Conservation (phyloP, 352 stramenopile genomes). For the Hyaloperonospora arabidopsidis region DNA sequence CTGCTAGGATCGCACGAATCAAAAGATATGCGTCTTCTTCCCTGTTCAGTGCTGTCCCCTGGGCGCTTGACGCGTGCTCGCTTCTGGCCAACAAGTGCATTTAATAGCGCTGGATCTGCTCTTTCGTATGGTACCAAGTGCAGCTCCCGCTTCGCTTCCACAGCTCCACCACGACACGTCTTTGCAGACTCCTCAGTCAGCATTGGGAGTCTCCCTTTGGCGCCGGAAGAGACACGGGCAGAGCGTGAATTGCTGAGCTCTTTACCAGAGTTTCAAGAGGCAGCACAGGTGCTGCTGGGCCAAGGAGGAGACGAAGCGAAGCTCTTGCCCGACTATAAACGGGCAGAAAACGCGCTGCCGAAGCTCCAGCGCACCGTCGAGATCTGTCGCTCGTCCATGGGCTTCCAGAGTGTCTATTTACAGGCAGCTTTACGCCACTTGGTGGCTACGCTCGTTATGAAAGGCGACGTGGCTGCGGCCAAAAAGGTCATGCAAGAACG, state of each 20-base stretch:
- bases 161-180: constrained; percentile 34
- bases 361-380: constrained; percentile 58
- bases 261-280: constrained; percentile 67
- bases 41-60: constrained; percentile 14
- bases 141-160: constrained; percentile 19
- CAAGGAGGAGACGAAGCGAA: constrained; percentile 29
- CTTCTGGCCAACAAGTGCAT: background rate
- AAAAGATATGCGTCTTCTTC: constrained; percentile 13
- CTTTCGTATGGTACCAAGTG: constrained; percentile 11
- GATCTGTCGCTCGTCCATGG: constrained; percentile 73
- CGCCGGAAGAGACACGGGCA: constrained; percentile 55
- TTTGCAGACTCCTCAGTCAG: constrained; percentile 48
- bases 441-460: constrained; percentile 53
- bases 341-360: constrained; percentile 41
- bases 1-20: background rate
- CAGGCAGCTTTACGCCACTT: constrained; percentile 55
- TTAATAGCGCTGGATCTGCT: constrained; percentile 9
- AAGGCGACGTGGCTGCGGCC: constrained; percentile 43
- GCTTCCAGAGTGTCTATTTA: constrained; percentile 58
- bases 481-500: constrained; percentile 56
- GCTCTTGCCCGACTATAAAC: constrained; percentile 40
- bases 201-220: constrained; percentile 55
- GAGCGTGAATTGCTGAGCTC: constrained; percentile 54
- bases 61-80: constrained; percentile 7
- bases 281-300: constrained; percentile 43